These are phyloP conservation scores for Aureobasidium sp. DNA, from an alignment of 2,329 filamentous ascomycete genomes.

Conservation along the genomic window DNA sequence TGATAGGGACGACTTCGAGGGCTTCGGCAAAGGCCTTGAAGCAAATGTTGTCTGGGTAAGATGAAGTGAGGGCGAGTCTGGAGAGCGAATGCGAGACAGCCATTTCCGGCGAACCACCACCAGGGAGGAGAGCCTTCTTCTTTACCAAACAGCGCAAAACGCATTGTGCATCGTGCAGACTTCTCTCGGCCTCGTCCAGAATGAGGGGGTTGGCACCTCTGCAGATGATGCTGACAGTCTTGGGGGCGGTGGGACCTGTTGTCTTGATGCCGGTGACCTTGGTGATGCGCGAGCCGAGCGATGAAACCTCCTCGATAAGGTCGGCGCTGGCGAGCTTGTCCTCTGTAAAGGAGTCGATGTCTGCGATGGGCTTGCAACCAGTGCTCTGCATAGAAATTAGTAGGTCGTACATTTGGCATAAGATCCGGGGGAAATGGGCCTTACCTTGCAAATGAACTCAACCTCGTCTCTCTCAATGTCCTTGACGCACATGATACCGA, in stretches of 20 bases:
- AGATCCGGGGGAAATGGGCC: background rate
- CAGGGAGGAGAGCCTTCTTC: conserved; percentile 98
- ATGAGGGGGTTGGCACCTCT: conserved; percentile 91
- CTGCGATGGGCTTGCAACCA: conserved; percentile 96
- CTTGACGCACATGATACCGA: conserved; percentile 92
- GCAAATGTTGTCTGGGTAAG: conserved; percentile 92
- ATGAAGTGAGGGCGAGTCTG: conserved; percentile 71
- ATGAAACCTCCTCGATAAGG: conserved; percentile 83
- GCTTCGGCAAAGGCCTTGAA: conserved; percentile 99
- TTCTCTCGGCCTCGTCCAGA: conserved; percentile 93
- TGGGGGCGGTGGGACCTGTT: conserved; percentile 47
- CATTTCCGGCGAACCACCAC: conserved; percentile 92
- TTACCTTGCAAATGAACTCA: conserved; percentile 90
- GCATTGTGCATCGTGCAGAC: conserved; percentile 92
- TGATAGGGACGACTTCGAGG: conserved; percentile 94
- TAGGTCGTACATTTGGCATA: background rate
- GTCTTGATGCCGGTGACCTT: conserved; percentile 89
- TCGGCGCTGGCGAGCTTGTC: conserved; percentile 95
- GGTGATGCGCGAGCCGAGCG: conserved; percentile 81
- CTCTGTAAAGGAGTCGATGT: conserved; percentile 96
- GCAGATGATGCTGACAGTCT: conserved; percentile 91
- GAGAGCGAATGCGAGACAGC: conserved; percentile 85
- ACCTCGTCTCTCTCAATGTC: conserved; percentile 98
- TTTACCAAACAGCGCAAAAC: conserved; percentile 96
- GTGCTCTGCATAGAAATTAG: conserved; percentile 50